phyloP scores from a whole-genome alignment of 192 early-diverging fungal species.

The Linnemannia exigua region DNA sequence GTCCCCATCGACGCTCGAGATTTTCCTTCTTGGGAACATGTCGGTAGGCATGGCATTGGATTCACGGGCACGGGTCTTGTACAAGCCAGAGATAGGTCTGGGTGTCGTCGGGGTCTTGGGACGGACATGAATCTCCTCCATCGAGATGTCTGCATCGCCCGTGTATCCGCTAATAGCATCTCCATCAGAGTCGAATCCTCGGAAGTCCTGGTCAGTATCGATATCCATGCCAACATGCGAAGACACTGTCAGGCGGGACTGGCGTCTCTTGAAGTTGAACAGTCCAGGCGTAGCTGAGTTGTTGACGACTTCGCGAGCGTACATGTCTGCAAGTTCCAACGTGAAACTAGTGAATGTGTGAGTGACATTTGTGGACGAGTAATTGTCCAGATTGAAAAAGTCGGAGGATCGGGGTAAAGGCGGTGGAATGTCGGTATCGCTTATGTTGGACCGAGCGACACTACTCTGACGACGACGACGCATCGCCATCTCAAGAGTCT shows the following conservation, averaged over 20 bases:
- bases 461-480: slow-evolving; percentile 44
- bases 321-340: slow-evolving; percentile 33
- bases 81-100: background rate
- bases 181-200: slow-evolving; percentile 50
- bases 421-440: slow-evolving; percentile 3
- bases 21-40: background rate
- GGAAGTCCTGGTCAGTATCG: slow-evolving; percentile 41
- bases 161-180: slow-evolving; percentile 54
- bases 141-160: slow-evolving; percentile 51
- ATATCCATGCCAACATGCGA: slow-evolving; percentile 40
- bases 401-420: slow-evolving; percentile 20
- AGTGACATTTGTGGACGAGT: slow-evolving; percentile 39
- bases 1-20: slow-evolving; percentile 25
- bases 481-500: slow-evolving; percentile 55
- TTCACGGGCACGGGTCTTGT: slow-evolving; percentile 23
- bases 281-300: slow-evolving; percentile 46
- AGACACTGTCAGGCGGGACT: slow-evolving; percentile 36
- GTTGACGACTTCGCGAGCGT: slow-evolving; percentile 38
- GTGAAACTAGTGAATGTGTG: slow-evolving; percentile 54
- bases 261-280: slow-evolving; percentile 40
- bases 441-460: slow-evolving; percentile 21
- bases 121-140: slow-evolving; percentile 50
- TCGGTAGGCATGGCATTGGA: slow-evolving; percentile 6
- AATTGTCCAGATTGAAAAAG: slow-evolving; percentile 36
- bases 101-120: slow-evolving; percentile 23